These are phyloP conservation scores for Zhuliangozyma blackwelliae DNA, from an alignment of 1,139 yeast species.

Conservation along the genomic window DNA sequence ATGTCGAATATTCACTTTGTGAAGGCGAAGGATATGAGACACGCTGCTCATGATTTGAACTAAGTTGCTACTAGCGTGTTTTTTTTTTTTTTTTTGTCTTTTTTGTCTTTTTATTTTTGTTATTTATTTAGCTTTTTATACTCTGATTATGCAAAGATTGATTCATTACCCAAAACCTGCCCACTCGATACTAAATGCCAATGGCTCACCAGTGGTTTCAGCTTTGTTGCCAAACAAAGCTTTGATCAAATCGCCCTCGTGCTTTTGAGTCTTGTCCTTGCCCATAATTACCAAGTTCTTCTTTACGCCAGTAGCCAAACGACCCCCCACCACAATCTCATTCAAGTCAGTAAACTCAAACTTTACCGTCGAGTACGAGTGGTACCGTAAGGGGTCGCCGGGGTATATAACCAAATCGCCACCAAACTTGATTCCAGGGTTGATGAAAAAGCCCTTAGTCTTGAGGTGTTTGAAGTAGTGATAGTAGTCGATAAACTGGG, in stretches of 20 bases:
- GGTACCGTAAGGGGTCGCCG: conserved; percentile 88
- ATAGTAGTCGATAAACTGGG: conserved; percentile 11
- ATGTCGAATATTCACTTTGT: no score
- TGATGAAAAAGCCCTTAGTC: conserved; percentile 46
- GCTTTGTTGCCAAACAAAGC: conserved; percentile 7
- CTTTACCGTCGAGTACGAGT: conserved; percentile 77
- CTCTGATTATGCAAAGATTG: no score
- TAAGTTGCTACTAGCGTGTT: no score
- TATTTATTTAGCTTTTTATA: no score
- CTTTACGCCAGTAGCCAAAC: conserved; percentile 90
- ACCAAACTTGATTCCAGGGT: conserved; percentile 91
- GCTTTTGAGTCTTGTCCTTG: neutral
- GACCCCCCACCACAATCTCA: conserved; percentile 73
- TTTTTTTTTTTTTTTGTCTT: no score
- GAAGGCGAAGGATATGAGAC: no score
- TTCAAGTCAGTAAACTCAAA: conserved; percentile 43
- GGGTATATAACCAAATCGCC: conserved; percentile 88
- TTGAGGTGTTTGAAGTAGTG: conserved; percentile 36
- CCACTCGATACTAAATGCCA: conserved; percentile 70
- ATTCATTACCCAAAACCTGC: conserved; percentile 62
- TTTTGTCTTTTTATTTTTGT: no score
- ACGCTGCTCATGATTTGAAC: no score
- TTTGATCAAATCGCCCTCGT: neutral
- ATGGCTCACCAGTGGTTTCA: conserved; percentile 13
- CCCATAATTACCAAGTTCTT: conserved; percentile 70